phyloP scores from a whole-genome alignment of 2,329 filamentous ascomycete genomes.

The Cyclaneusma minus region DNA sequence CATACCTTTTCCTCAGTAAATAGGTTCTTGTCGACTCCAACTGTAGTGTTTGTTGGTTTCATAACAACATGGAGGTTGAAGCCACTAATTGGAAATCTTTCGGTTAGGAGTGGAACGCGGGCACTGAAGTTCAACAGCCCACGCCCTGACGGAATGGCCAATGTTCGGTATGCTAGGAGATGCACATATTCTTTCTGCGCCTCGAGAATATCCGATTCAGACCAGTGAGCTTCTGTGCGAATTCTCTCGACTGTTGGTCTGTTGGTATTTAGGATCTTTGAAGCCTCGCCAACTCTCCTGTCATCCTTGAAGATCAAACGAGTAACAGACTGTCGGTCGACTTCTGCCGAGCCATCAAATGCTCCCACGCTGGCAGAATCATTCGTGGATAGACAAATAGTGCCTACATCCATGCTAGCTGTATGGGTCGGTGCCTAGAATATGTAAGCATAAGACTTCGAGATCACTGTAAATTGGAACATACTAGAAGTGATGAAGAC shows the following conservation, averaged over 20 bases:
- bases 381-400: constrained; percentile 50
- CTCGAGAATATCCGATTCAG: constrained; percentile 77
- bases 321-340: constrained; percentile 70
- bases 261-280: constrained; percentile 69
- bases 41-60: constrained; percentile 79
- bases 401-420: constrained; percentile 58
- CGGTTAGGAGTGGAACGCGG: constrained; percentile 76
- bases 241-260: constrained; percentile 68
- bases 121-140: constrained; percentile 80
- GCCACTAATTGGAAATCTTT: constrained; percentile 76
- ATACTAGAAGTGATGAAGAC: constrained; percentile 20
- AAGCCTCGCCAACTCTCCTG: constrained; percentile 74
- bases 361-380: constrained; percentile 43
- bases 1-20: constrained; percentile 95
- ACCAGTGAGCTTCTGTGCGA: constrained; percentile 58
- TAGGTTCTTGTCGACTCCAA: constrained; percentile 75
- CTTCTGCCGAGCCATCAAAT: constrained; percentile 67
- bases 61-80: constrained; percentile 89
- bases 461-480: background rate
- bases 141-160: constrained; percentile 77
- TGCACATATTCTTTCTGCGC: constrained; percentile 85
- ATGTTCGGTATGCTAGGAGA: constrained; percentile 69
- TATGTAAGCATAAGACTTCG: constrained; percentile 6
- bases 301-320: constrained; percentile 84
- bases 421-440: constrained; percentile 43